These are phyloP conservation scores for Herpotrichia juniperi DNA, from an alignment of 2,329 filamentous ascomycete genomes.

Conservation along the genomic window DNA sequence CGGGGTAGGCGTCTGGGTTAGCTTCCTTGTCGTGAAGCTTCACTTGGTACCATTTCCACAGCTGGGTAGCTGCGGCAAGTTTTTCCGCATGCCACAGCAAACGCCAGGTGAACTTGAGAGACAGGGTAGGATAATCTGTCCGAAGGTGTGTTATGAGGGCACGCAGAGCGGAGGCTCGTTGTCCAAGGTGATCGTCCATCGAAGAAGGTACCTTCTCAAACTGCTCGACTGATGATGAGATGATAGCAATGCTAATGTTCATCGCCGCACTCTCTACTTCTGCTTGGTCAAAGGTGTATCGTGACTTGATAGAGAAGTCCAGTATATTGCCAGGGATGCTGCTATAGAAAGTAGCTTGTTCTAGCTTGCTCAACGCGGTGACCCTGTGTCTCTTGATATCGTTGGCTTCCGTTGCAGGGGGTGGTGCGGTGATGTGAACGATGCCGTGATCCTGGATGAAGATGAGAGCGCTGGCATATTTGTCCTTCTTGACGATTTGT, in stretches of 20 bases:
- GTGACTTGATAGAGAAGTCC: slow-evolving; percentile 74
- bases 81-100: slow-evolving; percentile 92
- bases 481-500: slow-evolving; percentile 45
- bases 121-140: slow-evolving; percentile 67
- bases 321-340: slow-evolving; percentile 82
- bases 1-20: slow-evolving; percentile 61
- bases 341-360: slow-evolving; percentile 94
- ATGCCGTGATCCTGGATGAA: slow-evolving; percentile 65
- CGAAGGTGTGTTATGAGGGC: slow-evolving; percentile 76
- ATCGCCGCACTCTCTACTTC: slow-evolving; percentile 81
- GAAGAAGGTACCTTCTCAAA: slow-evolving; percentile 76
- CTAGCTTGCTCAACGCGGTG: slow-evolving; percentile 85
- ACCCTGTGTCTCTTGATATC: slow-evolving; percentile 56
- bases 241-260: slow-evolving; percentile 78
- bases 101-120: slow-evolving; percentile 74
- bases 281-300: slow-evolving; percentile 68
- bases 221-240: slow-evolving; percentile 76
- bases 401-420: slow-evolving; percentile 64
- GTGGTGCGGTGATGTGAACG: slow-evolving; percentile 59
- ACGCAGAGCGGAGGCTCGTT: slow-evolving; percentile 74
- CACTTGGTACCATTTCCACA: slow-evolving; percentile 82
- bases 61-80: slow-evolving; percentile 75
- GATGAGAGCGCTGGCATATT: slow-evolving; percentile 52
- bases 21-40: slow-evolving; percentile 73
- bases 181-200: slow-evolving; percentile 79